Percentiles rank a stretch among this genome's conserved stretches.
These are phyloP conservation scores for Boletus subparvulus DNA, from an alignment of 768 basidiomycete genomes.

Conservation along the genomic window DNA sequence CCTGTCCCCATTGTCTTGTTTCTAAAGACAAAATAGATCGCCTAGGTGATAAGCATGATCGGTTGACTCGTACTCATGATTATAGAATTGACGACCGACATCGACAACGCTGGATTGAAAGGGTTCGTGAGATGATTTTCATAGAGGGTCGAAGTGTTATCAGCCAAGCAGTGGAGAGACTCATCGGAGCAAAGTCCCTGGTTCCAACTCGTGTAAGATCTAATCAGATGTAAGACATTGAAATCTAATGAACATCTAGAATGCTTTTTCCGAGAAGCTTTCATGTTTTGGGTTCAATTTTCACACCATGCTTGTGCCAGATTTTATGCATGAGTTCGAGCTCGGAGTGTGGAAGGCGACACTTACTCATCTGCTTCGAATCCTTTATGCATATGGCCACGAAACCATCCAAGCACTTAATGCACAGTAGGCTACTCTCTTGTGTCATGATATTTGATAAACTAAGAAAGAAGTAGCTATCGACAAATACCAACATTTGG, in stretches of 20 bases:
- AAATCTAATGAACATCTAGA: slow-evolving; percentile 16
- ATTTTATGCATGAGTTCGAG: slow-evolving; percentile 37
- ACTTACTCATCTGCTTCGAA: background rate
- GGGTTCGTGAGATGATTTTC: too few relatives aligned
- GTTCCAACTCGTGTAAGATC: background rate
- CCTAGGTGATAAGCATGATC: too few relatives aligned
- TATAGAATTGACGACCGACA: too few relatives aligned
- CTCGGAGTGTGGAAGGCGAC: slow-evolving; percentile 34
- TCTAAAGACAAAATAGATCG: too few relatives aligned
- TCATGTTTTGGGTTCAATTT: slow-evolving; percentile 24
- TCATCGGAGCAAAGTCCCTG: background rate
- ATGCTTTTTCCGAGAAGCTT: slow-evolving; percentile 31
- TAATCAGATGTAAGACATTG: too few relatives aligned
- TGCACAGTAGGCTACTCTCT: slow-evolving; percentile 10
- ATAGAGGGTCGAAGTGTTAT: background rate
- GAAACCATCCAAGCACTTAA: slow-evolving; percentile 16
- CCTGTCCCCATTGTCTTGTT: too few relatives aligned
- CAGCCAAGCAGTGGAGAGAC: background rate
- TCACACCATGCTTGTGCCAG: slow-evolving; percentile 26
- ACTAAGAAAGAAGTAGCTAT: too few relatives aligned
- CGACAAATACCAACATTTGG: slow-evolving; percentile 33
- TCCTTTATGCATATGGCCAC: background rate
- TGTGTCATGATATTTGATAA: too few relatives aligned
- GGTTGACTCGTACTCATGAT: too few relatives aligned
- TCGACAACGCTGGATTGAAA: too few relatives aligned